Evolutionary conservation across 108 stramenopile species (phyloP).

Genomic region (Cyclostephanos tholiformis): DNA sequence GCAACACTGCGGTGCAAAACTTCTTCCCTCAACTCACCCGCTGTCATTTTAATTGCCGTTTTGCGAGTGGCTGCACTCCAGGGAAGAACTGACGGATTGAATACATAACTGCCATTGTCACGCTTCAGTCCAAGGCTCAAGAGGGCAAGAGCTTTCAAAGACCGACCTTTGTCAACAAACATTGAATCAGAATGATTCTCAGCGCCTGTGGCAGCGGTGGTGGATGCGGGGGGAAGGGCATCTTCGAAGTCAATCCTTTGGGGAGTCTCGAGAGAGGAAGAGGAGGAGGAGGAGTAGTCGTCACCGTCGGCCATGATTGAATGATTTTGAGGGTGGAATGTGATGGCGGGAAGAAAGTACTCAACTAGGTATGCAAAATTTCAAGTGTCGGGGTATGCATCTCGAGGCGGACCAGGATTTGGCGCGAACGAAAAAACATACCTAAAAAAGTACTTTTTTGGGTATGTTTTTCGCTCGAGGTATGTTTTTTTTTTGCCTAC

Average conservation of each 20-base stretch:
- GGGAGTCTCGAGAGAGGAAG: not conserved
- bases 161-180: not conserved
- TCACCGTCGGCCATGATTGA: slow-evolving; percentile 1
- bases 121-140: not conserved
- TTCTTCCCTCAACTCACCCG: not conserved
- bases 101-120: not conserved
- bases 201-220: not conserved
- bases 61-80: too few species aligned
- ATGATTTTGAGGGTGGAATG: too few species aligned
- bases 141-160: not conserved
- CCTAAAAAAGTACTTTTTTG: too few species aligned
- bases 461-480: too few species aligned
- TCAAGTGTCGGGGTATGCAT: too few species aligned
- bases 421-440: too few species aligned
- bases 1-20: not conserved
- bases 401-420: too few species aligned
- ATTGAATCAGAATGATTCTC: not conserved
- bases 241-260: not conserved
- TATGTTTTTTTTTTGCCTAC: too few species aligned
- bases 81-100: too few species aligned
- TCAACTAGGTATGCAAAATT: too few species aligned
- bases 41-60: not conserved
- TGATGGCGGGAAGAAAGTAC: too few species aligned
- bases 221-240: not conserved
- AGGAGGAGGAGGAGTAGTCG: not conserved